Evolutionary conservation across 352 stramenopile genomes (phyloP).

Genomic region (Globisporangium lucens): DNA sequence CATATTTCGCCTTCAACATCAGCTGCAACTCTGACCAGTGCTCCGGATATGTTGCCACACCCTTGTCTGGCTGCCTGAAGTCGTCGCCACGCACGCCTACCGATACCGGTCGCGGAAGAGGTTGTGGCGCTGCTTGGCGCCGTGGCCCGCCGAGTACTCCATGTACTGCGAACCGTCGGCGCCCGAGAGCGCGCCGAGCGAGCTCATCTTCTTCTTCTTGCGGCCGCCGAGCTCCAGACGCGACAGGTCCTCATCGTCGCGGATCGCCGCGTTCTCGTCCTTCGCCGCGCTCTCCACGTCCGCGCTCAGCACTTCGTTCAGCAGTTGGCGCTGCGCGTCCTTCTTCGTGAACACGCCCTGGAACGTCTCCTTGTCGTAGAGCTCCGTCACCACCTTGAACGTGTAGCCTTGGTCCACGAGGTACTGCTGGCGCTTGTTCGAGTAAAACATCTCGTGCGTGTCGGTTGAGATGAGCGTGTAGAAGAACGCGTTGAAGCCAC

Average conservation of each 20-base stretch:
- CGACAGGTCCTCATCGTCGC: conserved; percentile 79
- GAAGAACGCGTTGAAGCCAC: conserved; percentile 99
- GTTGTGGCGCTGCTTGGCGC: conserved; percentile 83
- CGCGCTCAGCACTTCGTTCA: conserved; percentile 79
- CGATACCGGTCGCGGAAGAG: conserved; percentile 84
- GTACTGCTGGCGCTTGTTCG: conserved; percentile 99
- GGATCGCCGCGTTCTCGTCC: conserved; percentile 81
- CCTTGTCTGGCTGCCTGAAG: background rate
- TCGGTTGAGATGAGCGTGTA: conserved; percentile 99
- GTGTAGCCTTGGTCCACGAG: conserved; percentile 99
- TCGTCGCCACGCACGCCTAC: conserved; percentile 19
- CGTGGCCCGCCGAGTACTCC: conserved; percentile 81
- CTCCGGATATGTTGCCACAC: background rate
- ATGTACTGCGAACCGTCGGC: conserved; percentile 83
- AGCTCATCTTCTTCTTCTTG: conserved; percentile 80
- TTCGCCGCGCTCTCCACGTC: conserved; percentile 79
- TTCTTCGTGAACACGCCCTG: conserved; percentile 80
- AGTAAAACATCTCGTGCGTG: conserved; percentile 99
- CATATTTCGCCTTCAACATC: background rate
- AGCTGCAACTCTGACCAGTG: background rate
- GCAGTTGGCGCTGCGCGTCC: conserved; percentile 66
- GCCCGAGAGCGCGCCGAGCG: conserved; percentile 72
- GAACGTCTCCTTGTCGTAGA: conserved; percentile 83
- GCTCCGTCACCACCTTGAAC: conserved; percentile 98
- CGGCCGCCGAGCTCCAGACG: conserved; percentile 60